These are phyloP conservation scores for Eutypella sp. DNA, from an alignment of 2,329 filamentous ascomycete genomes.

Conservation along the genomic window DNA sequence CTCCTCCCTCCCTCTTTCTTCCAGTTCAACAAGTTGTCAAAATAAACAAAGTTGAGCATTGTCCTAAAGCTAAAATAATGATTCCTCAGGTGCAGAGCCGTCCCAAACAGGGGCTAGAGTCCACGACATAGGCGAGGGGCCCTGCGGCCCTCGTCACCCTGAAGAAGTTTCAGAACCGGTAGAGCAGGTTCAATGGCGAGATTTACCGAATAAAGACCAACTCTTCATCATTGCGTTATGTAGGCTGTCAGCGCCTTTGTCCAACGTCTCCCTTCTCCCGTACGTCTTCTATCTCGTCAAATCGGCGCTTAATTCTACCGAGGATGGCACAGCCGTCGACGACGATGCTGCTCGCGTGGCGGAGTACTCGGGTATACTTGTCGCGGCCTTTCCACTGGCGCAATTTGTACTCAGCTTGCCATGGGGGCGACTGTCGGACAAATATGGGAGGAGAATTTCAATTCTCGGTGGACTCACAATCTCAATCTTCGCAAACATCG, in stretches of 20 bases:
- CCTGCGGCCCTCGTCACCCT: conserved; percentile 1
- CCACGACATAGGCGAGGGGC: conserved; percentile 1
- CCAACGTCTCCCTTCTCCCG: conserved; percentile 59
- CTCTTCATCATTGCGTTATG: conserved; percentile 30
- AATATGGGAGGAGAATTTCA: conserved; percentile 55
- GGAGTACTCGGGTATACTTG: conserved; percentile 62
- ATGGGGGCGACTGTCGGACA: conserved; percentile 60
- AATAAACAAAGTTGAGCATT: not conserved
- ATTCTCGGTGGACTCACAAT: conserved; percentile 61
- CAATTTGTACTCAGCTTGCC: conserved; percentile 66
- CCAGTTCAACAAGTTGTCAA: not conserved
- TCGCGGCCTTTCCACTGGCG: conserved; percentile 62
- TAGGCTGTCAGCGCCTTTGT: conserved; percentile 56
- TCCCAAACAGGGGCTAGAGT: too few relatives aligned
- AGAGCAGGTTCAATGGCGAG: conserved; percentile 23
- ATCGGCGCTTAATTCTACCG: conserved; percentile 45
- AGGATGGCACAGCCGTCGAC: conserved; percentile 31
- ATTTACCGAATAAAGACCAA: conserved; percentile 33
- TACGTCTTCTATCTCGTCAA: conserved; percentile 72
- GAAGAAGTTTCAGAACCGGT: conserved; percentile 4
- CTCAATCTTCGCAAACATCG: conserved; percentile 58
- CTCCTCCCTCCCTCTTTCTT: too few relatives aligned
- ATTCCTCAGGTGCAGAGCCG: not conserved
- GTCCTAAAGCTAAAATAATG: not conserved
- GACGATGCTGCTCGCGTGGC: conserved; percentile 52